A percentile compares a stretch with the other conserved stretches of the same genome.
These are phyloP conservation scores for Ganoderma multipileum DNA, from an alignment of 1,284 basidiomycete species.

Conservation along the genomic window DNA sequence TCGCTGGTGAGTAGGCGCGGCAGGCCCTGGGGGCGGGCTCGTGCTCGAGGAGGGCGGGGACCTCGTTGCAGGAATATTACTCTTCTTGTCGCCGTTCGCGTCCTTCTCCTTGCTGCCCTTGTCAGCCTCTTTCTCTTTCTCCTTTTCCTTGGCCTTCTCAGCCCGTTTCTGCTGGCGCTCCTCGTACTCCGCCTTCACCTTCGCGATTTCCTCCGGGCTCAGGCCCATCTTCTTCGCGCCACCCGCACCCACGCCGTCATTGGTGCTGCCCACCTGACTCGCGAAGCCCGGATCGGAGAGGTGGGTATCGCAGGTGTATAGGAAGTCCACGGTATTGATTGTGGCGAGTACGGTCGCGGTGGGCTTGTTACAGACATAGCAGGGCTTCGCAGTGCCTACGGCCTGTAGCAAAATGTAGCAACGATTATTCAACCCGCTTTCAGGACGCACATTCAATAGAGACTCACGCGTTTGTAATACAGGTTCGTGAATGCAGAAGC, in stretches of 20 bases:
- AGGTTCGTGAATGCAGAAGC: conserved; percentile 79
- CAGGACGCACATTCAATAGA: conserved; percentile 5
- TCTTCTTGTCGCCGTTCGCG: conserved; percentile 19
- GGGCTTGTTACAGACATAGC: conserved; percentile 77
- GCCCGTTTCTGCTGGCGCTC: conserved; percentile 61
- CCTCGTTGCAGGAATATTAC: conserved; percentile 29
- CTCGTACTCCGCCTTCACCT: conserved; percentile 81
- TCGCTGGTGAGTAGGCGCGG: conserved; percentile 42
- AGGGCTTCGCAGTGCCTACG: conserved; percentile 70
- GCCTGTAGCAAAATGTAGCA: conserved; percentile 48
- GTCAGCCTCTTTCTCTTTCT: conserved; percentile 46
- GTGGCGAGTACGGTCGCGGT: conserved; percentile 80
- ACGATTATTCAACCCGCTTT: background rate
- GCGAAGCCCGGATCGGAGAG: conserved; percentile 77
- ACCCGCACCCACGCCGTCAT: conserved; percentile 41
- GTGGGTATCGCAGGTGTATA: conserved; percentile 76
- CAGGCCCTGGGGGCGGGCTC: conserved; percentile 28
- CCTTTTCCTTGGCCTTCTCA: conserved; percentile 61
- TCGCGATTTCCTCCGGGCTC: conserved; percentile 73
- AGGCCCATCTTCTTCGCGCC: conserved; percentile 50
- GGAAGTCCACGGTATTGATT: conserved; percentile 74
- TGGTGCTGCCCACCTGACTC: conserved; percentile 52
- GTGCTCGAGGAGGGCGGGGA: conserved; percentile 27
- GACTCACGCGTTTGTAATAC: conserved; percentile 82
- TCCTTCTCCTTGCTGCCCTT: conserved; percentile 32